Evolutionary conservation across 345 rosid species (phyloP).

Genomic region (Dimocarpus longan): DNA sequence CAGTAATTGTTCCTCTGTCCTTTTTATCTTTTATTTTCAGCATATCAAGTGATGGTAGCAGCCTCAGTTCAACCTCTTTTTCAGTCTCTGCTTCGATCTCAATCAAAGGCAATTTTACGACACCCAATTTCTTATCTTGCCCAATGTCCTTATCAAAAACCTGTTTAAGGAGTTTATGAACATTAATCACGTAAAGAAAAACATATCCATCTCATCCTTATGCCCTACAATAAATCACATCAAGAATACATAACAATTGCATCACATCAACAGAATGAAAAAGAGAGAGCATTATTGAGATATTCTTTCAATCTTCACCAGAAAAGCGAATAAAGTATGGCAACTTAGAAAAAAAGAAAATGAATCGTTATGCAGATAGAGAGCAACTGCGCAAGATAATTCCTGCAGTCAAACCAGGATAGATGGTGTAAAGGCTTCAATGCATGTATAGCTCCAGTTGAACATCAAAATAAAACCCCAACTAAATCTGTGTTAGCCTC

Average conservation of each 20-base stretch:
- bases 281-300: neutral
- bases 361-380: neutral
- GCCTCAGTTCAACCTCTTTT: conserved; percentile 64
- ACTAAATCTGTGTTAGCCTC: neutral
- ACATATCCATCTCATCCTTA: neutral
- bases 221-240: neutral
- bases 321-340: neutral
- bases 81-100: conserved; percentile 54
- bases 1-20: conserved; percentile 83
- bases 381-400: conserved; percentile 1
- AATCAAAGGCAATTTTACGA: conserved; percentile 65
- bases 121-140: conserved; percentile 89
- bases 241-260: neutral
- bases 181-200: neutral
- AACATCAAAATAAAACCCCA: neutral
- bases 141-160: conserved; percentile 93
- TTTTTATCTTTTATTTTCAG: conserved; percentile 92
- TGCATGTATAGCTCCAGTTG: neutral
- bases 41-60: conserved; percentile 87
- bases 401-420: neutral
- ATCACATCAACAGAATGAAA: neutral
- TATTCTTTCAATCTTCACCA: neutral
- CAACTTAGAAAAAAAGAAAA: neutral
- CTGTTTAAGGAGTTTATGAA: conserved; percentile 43
- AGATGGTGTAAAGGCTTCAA: neutral